Conservation (phyloP, 228 moss, liverwort and hornwort genomes). For the Sphagnum fallax region DNA sequence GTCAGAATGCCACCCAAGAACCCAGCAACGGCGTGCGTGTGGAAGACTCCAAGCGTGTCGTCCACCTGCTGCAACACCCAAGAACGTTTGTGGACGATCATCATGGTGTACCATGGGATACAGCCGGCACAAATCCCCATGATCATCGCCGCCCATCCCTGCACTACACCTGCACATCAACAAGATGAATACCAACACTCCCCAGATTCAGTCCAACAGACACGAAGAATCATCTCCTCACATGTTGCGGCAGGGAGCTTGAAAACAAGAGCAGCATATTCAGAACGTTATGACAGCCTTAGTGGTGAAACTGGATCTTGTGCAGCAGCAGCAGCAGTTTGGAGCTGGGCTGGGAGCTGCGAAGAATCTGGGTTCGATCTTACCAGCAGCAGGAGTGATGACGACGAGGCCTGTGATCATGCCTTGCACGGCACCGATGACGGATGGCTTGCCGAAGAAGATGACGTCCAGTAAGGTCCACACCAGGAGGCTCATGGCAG, state of each 20-base stretch:
- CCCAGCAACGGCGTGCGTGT: conserved; percentile 56
- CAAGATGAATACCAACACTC: background rate
- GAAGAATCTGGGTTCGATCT: background rate
- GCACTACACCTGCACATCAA: conserved; percentile 22
- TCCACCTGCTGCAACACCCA: conserved; percentile 18
- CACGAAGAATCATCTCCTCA: no score
- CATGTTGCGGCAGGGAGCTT: no score
- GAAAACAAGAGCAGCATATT: no score
- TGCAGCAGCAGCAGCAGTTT: no score
- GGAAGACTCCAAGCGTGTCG: conserved; percentile 58
- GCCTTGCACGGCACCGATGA: conserved; percentile 22
- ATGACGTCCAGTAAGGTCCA: conserved; percentile 63
- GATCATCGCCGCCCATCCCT: conserved; percentile 34
- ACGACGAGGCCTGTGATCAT: conserved; percentile 94
- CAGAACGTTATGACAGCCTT: no score
- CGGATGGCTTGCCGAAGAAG: conserved; percentile 12
- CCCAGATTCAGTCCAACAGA: no score
- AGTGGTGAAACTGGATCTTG: no score
- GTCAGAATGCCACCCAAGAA: conserved; percentile 33
- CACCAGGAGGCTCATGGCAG: conserved; percentile 65
- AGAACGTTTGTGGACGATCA: conserved; percentile 18
- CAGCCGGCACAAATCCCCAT: conserved; percentile 25
- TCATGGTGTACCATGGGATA: conserved; percentile 42
- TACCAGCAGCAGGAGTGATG: conserved; percentile 90
- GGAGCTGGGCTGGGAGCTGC: no score